Evolutionary conservation across 495 filamentous ascomycete species (phyloP).

Genomic region (Bryoglossum gracile): DNA sequence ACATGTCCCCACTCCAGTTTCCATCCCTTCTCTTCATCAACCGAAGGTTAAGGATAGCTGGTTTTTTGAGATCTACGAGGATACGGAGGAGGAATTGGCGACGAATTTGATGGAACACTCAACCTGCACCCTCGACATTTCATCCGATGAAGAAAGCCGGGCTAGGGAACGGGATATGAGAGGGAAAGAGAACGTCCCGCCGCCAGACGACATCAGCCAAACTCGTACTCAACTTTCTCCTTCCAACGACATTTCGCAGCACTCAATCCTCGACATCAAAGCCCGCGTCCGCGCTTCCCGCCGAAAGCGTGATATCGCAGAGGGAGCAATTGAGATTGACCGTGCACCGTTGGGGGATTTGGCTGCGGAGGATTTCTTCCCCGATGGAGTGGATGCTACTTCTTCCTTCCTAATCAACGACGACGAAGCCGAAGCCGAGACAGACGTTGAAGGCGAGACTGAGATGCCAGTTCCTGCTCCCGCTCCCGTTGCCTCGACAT

Average conservation of each 20-base stretch:
- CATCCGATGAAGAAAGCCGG: constrained; percentile 56
- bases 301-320: constrained; percentile 6
- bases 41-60: constrained; percentile 56
- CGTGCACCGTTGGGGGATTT: constrained; percentile 68
- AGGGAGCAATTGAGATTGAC: constrained; percentile 38
- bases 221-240: constrained; percentile 27
- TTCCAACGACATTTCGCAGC: constrained; percentile 24
- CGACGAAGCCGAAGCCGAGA: constrained; percentile 4
- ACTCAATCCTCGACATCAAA: constrained; percentile 33
- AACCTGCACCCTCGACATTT: constrained; percentile 79
- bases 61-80: constrained; percentile 94
- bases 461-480: constrained; percentile 12
- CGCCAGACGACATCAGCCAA: constrained; percentile 50
- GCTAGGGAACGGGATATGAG: constrained; percentile 46
- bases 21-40: constrained; percentile 22
- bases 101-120: constrained; percentile 88
- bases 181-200: constrained; percentile 91
- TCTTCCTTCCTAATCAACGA: constrained; percentile 1
- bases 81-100: constrained; percentile 79
- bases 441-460: background rate
- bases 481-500: constrained; percentile 7
- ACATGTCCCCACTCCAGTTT: background rate
- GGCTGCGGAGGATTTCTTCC: constrained; percentile 64
- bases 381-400: constrained; percentile 38
- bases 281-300: constrained; percentile 5